A percentile compares a stretch with the other conserved stretches of the same genome.
Evolutionary conservation across 345 rosid genomes (phyloP).

Genomic region (Moricandia arvensis): DNA sequence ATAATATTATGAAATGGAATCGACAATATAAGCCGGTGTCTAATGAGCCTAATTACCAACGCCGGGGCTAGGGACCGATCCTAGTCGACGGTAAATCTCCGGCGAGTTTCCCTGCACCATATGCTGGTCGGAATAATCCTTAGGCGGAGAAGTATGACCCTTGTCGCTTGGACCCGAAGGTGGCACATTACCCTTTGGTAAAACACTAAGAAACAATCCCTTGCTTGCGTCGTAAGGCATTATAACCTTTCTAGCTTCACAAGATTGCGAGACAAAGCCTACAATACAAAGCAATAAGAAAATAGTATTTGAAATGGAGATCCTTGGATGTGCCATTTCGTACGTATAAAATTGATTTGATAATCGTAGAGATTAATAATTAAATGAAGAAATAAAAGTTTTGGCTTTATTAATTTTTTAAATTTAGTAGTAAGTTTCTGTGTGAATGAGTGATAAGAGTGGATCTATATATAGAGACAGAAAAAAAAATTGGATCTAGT

Average conservation of each 20-base stretch:
- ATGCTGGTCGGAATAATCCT: slow-evolving; percentile 11
- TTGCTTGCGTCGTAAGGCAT: slow-evolving; percentile 29
- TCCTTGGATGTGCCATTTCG: slow-evolving; percentile 25
- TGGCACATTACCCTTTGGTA: slow-evolving; percentile 39
- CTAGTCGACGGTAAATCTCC: slow-evolving; percentile 29
- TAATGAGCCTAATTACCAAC: slow-evolving; percentile 41
- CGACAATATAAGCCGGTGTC: not conserved
- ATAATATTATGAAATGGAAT: not conserved
- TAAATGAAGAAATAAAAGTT: not conserved
- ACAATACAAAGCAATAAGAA: slow-evolving; percentile 19
- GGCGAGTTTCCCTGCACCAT: slow-evolving; percentile 24
- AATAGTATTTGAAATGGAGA: slow-evolving; percentile 8
- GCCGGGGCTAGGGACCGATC: slow-evolving; percentile 55
- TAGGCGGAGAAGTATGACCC: slow-evolving; percentile 36
- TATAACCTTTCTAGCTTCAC: slow-evolving; percentile 21
- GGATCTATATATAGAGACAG: slow-evolving; percentile 25
- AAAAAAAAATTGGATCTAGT: not conserved
- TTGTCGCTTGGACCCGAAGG: slow-evolving; percentile 41
- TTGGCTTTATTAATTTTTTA: not conserved
- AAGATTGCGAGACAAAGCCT: slow-evolving; percentile 26
- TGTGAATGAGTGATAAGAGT: slow-evolving; percentile 21
- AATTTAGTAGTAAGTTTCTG: slow-evolving; percentile 3
- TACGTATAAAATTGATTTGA: not conserved
- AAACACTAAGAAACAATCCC: slow-evolving; percentile 32
- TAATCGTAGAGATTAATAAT: not conserved